Conservation (phyloP, 768 basidiomycete genomes). For the Vishniacozyma victoriae region DNA sequence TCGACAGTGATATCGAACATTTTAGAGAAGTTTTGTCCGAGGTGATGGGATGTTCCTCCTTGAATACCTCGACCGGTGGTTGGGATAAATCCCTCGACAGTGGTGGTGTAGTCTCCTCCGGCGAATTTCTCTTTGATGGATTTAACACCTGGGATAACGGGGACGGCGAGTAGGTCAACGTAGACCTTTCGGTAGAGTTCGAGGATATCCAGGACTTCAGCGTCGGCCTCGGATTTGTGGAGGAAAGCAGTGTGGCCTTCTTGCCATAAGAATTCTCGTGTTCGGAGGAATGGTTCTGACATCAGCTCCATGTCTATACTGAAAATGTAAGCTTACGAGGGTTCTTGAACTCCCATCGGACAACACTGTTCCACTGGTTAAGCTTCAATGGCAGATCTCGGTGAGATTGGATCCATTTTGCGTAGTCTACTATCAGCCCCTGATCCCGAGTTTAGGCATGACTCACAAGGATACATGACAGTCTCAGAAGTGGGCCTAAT, state of each 20-base stretch:
- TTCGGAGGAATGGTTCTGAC: constrained; percentile 92
- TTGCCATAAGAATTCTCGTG: constrained; percentile 99
- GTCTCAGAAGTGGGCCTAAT: constrained; percentile 98
- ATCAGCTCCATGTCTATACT: neutral
- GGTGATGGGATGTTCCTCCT: constrained; percentile 92
- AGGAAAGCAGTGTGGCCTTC: constrained; percentile 96
- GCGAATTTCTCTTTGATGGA: constrained; percentile 99
- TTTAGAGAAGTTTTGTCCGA: constrained; percentile 96
- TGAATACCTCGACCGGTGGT: constrained; percentile 97
- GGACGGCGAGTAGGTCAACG: constrained; percentile 93
- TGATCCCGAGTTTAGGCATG: neutral
- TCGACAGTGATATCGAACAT: constrained; percentile 99
- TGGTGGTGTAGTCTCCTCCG: constrained; percentile 95
- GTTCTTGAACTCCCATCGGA: constrained; percentile 99
- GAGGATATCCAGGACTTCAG: constrained; percentile 86
- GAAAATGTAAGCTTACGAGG: constrained; percentile 60
- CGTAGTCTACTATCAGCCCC: constrained; percentile 62
- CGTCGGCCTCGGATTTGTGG: constrained; percentile 80
- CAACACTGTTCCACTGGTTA: constrained; percentile 99
- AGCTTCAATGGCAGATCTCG: constrained; percentile 94
- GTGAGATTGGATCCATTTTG: constrained; percentile 97
- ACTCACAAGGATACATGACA: constrained; percentile 95
- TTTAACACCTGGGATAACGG: constrained; percentile 93
- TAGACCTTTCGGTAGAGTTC: constrained; percentile 93
- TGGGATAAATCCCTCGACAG: constrained; percentile 95